A percentile compares a stretch with the other conserved stretches of the same genome.
These are phyloP conservation scores for Suillus fuscotomentosus DNA, from an alignment of 768 basidiomycete species.

Conservation along the genomic window DNA sequence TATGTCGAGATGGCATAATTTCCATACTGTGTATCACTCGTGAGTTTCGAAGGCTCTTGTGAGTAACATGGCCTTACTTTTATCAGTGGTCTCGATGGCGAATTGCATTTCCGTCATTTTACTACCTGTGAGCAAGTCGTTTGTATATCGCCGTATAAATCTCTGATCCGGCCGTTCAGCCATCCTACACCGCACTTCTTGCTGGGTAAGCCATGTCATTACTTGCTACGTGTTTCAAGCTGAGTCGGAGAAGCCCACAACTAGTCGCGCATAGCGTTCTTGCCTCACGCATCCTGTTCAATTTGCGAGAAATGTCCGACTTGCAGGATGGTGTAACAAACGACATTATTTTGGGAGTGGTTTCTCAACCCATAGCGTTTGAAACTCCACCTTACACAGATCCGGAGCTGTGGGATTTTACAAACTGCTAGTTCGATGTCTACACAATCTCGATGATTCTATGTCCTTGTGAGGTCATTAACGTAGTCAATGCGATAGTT, in stretches of 20 bases:
- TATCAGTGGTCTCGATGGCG: neutral
- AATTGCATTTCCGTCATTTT: neutral
- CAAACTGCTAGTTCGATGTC: neutral
- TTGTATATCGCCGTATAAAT: neutral
- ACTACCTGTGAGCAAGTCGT: neutral
- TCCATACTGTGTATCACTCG: neutral
- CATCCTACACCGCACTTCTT: neutral
- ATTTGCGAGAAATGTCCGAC: neutral
- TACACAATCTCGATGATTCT: neutral
- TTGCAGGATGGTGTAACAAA: neutral
- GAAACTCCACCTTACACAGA: neutral
- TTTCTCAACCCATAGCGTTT: neutral
- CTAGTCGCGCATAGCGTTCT: neutral
- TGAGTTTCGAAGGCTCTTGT: neutral
- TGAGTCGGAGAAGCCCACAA: neutral
- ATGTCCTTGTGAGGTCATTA: neutral
- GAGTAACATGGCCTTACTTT: neutral
- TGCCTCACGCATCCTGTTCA: conserved; percentile 1
- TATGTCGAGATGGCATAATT: neutral
- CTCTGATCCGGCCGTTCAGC: neutral
- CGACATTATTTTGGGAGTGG: neutral
- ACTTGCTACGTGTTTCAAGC: neutral
- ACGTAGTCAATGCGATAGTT: neutral
- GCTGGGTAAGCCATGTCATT: neutral
- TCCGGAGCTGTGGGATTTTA: neutral